Evolutionary conservation across 257 asterid species (phyloP).

Genomic region (Mitragyna speciosa): DNA sequence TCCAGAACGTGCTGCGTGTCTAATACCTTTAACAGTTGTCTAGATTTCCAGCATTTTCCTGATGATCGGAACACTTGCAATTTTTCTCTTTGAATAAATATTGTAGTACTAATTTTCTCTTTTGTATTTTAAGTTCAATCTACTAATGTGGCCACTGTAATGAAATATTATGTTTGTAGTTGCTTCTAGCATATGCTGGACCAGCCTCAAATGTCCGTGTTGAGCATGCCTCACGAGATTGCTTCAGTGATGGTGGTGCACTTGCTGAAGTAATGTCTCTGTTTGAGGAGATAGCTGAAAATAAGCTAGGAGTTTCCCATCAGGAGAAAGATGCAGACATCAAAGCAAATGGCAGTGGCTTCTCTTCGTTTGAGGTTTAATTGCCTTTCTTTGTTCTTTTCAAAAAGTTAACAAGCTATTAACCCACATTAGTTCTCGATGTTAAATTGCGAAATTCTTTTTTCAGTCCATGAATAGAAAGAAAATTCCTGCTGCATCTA

Average conservation of each 20-base stretch:
- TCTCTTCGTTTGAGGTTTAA: constrained; percentile 46
- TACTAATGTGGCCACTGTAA: constrained; percentile 19
- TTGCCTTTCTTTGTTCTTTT: background rate
- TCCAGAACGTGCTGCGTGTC: background rate
- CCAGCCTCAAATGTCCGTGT: constrained; percentile 84
- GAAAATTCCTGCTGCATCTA: constrained; percentile 5
- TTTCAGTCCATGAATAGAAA: background rate
- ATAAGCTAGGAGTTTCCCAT: constrained; percentile 28
- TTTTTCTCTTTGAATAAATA: background rate
- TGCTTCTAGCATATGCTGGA: constrained; percentile 87
- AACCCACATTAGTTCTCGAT: background rate
- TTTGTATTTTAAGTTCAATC: background rate
- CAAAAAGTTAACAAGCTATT: background rate
- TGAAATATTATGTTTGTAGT: constrained; percentile 38
- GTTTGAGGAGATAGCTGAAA: constrained; percentile 53
- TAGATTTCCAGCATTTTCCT: background rate
- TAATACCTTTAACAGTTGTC: background rate
- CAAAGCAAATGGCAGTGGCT: constrained; percentile 26
- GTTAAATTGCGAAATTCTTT: background rate
- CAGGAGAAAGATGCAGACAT: constrained; percentile 32
- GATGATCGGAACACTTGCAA: background rate
- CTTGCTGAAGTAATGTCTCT: constrained; percentile 64
- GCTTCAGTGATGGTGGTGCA: constrained; percentile 56
- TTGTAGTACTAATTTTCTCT: background rate
- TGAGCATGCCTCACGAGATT: constrained; percentile 58